Evolutionary conservation across 2,329 filamentous ascomycete species (phyloP).

Genomic region (Trichoderma sp.): DNA sequence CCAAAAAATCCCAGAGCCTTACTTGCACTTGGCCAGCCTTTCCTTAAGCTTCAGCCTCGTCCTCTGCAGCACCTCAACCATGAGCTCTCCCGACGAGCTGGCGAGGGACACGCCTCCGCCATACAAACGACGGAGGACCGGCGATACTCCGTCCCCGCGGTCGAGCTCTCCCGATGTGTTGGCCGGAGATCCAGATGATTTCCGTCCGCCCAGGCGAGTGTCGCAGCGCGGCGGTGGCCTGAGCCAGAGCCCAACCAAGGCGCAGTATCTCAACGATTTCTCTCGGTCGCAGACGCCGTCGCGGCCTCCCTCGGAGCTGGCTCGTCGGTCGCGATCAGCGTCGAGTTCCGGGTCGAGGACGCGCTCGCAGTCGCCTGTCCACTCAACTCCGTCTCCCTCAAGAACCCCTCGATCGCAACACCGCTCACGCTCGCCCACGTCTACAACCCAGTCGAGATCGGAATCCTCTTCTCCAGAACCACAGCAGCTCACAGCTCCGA

Average conservation of each 20-base stretch:
- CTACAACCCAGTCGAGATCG: constrained; percentile 33
- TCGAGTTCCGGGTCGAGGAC: constrained; percentile 38
- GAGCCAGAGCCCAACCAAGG: constrained; percentile 27
- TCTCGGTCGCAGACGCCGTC: constrained; percentile 19
- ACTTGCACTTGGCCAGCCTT: background rate
- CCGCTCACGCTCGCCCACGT: constrained; percentile 29
- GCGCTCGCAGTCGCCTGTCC: constrained; percentile 36
- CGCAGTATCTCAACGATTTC: constrained; percentile 21
- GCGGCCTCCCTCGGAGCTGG: constrained; percentile 32
- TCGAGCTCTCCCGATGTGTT: constrained; percentile 27
- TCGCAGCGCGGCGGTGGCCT: constrained; percentile 20
- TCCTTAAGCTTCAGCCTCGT: constrained; percentile 20
- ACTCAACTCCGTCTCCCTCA: constrained; percentile 31
- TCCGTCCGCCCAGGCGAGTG: constrained; percentile 10
- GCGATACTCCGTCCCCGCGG: constrained; percentile 29
- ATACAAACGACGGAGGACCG: constrained; percentile 35
- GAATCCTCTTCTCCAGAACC: constrained; percentile 29
- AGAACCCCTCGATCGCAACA: constrained; percentile 29
- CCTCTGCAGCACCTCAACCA: constrained; percentile 21
- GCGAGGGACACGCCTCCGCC: constrained; percentile 27
- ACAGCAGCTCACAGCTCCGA: constrained; percentile 37
- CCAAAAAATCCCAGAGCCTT: constrained; percentile 18
- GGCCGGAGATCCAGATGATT: constrained; percentile 17
- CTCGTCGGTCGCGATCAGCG: constrained; percentile 31
- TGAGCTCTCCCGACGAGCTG: constrained; percentile 31